Evolutionary conservation across 2,329 filamentous ascomycete species (phyloP).

Genomic region (Pyricularia pennisetigena): DNA sequence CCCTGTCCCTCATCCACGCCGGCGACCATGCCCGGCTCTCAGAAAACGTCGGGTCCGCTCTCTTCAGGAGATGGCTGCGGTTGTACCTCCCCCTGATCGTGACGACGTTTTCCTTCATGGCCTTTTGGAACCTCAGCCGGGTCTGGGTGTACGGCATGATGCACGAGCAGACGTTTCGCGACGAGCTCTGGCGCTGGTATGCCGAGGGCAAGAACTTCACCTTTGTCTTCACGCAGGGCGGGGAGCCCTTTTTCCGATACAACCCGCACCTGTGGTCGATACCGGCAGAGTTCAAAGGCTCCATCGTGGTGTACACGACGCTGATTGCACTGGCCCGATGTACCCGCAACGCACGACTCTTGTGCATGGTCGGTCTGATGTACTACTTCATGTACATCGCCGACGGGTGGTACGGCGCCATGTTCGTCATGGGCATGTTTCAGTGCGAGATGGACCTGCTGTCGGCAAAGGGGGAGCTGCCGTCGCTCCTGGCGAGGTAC

Average conservation of each 20-base stretch:
- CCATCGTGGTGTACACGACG: slow-evolving; percentile 50
- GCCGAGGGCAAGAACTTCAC: slow-evolving; percentile 58
- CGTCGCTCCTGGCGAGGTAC: slow-evolving; percentile 33
- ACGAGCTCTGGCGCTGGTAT: slow-evolving; percentile 40
- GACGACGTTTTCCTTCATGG: slow-evolving; percentile 43
- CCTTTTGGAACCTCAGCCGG: slow-evolving; percentile 41
- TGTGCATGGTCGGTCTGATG: slow-evolving; percentile 40
- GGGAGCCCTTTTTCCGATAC: slow-evolving; percentile 45
- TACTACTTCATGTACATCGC: slow-evolving; percentile 59
- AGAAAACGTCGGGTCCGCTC: slow-evolving; percentile 32
- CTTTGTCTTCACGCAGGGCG: slow-evolving; percentile 51
- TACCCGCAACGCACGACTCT: slow-evolving; percentile 42
- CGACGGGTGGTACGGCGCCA: slow-evolving; percentile 52
- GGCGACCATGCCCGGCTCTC: slow-evolving; percentile 29
- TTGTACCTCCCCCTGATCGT: slow-evolving; percentile 41
- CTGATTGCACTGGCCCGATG: slow-evolving; percentile 47
- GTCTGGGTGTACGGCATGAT: slow-evolving; percentile 27
- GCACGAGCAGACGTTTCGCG: slow-evolving; percentile 23
- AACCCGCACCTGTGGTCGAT: slow-evolving; percentile 56
- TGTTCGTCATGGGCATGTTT: slow-evolving; percentile 53
- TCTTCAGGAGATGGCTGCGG: slow-evolving; percentile 39
- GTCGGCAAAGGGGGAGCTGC: slow-evolving; percentile 33
- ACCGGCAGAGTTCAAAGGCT: slow-evolving; percentile 53
- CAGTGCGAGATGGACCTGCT: slow-evolving; percentile 52
- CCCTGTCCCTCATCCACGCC: slow-evolving; percentile 33